Evolutionary conservation across 257 asterid species (phyloP), one percentile per base, ranked within the genome.

Genomic region (Striga asiatica): DNA sequence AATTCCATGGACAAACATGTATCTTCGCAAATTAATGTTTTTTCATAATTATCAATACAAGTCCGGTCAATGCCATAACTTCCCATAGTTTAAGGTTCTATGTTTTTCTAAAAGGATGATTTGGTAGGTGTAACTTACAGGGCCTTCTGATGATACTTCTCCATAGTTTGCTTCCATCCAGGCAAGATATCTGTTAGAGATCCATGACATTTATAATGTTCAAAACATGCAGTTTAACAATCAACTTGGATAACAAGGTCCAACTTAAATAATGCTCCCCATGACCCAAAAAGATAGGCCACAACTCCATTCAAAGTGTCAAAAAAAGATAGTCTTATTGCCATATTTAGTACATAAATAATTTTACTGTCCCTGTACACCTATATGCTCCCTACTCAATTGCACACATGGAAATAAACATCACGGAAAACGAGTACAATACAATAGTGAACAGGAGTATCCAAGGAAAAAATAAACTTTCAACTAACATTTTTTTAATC

Each of bases 161-260:
- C 89, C 94, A 91, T 91, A 25, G 89, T 81, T 66, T 77, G 79
- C 73, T 81, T 84, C 98, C 98, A 91, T 27, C 69, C 65, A 38
- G 97, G 93, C 74, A 91, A 57, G 60, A 75, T 65, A 67, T 83
- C 98, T 91, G 55, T 45, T 41, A 37, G 9, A 19, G 27, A 41
- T 5, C 42, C 62, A 57, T 22, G 45, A 27, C 28, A 6, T 16
- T 8, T 8, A 57, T 18, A 42, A n/a, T 47, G 37, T 17, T 39
- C 49, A 54, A 27, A 62, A 32, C 12, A 32, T 31, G 14, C 22
- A 41, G 2, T 21, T n/a, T 32, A 37, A 56, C 14, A 41, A 62
- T 29, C 52, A 46, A 46, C 64, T 41, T 46, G 28, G 8, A 12
- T 13, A 53, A 27, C 35, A 14, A 24, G 27, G 34, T 48, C 11